These are phyloP conservation scores for Epichloe scottii DNA, from an alignment of 2,329 filamentous ascomycete genomes.

Conservation along the genomic window DNA sequence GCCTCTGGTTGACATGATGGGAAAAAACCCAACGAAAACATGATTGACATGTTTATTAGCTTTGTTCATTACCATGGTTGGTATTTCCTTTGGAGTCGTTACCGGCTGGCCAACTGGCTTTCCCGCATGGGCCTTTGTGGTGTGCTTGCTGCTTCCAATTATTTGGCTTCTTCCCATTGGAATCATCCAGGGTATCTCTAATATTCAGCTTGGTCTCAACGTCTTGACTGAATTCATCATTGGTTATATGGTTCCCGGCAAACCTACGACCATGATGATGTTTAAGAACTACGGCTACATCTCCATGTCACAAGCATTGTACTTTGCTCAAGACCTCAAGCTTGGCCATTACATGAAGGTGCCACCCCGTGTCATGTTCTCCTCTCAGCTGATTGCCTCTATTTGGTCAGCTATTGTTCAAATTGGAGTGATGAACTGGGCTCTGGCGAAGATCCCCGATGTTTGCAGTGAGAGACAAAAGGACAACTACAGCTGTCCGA, in stretches of 20 bases:
- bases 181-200: slow-evolving; percentile 48
- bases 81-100: slow-evolving; percentile 40
- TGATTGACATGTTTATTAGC: slow-evolving; percentile 11
- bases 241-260: slow-evolving; percentile 60
- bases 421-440: slow-evolving; percentile 55
- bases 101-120: slow-evolving; percentile 44
- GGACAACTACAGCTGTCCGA: slow-evolving; percentile 44
- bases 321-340: slow-evolving; percentile 54
- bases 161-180: slow-evolving; percentile 49
- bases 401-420: slow-evolving; percentile 51
- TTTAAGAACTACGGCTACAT: slow-evolving; percentile 66
- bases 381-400: slow-evolving; percentile 45
- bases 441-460: slow-evolving; percentile 45
- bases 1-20: slow-evolving; percentile 2
- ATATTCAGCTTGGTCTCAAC: slow-evolving; percentile 53
- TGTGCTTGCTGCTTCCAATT: slow-evolving; percentile 44
- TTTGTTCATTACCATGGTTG: slow-evolving; percentile 40
- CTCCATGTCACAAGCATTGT: slow-evolving; percentile 52
- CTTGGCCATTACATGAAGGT: slow-evolving; percentile 58
- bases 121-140: slow-evolving; percentile 44
- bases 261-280: slow-evolving; percentile 63
- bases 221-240: slow-evolving; percentile 63
- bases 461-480: slow-evolving; percentile 44
- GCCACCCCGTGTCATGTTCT: slow-evolving; percentile 49
- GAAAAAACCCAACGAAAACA: not conserved